A percentile compares a stretch with the other conserved stretches of the same genome.
Conservation (phyloP, 768 basidiomycete species). For the Fistulinella prunicolor region DNA sequence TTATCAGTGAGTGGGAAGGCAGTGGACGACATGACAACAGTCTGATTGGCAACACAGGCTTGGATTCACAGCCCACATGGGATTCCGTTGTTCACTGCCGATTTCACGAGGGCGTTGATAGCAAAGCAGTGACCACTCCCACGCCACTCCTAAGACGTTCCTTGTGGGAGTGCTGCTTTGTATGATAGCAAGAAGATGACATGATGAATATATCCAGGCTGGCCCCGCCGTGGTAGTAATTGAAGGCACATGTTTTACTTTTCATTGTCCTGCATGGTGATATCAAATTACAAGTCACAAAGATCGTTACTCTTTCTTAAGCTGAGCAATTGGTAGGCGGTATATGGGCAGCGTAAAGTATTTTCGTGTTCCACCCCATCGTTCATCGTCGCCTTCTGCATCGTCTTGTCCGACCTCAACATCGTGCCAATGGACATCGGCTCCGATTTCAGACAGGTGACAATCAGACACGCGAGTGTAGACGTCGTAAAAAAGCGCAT, state of each 20-base stretch:
- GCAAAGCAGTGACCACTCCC: too few species aligned
- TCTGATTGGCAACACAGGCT: conserved; percentile 7
- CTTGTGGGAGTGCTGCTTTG: too few species aligned
- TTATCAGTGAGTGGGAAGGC: background rate
- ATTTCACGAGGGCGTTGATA: too few species aligned
- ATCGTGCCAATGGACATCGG: conserved; percentile 79
- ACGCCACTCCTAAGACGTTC: too few species aligned
- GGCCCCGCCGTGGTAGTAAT: too few species aligned
- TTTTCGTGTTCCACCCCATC: conserved; percentile 74
- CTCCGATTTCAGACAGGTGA: conserved; percentile 78
- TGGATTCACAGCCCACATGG: too few species aligned
- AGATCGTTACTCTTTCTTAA: conserved; percentile 19
- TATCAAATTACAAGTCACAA: background rate
- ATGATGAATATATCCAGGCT: too few species aligned
- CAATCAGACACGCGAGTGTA: conserved; percentile 82
- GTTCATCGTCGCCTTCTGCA: conserved; percentile 43
- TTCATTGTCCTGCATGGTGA: background rate
- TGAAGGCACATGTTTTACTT: too few species aligned
- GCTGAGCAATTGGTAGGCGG: conserved; percentile 53
- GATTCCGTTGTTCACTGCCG: too few species aligned
- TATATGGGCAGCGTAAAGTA: conserved; percentile 81
- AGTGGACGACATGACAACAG: conserved; percentile 18
- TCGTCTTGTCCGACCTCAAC: conserved; percentile 60
- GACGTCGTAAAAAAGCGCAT: conserved; percentile 87
- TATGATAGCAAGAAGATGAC: too few species aligned